Evolutionary conservation across 2,329 filamentous ascomycete species (phyloP).

Genomic region (Alternaria longipes): DNA sequence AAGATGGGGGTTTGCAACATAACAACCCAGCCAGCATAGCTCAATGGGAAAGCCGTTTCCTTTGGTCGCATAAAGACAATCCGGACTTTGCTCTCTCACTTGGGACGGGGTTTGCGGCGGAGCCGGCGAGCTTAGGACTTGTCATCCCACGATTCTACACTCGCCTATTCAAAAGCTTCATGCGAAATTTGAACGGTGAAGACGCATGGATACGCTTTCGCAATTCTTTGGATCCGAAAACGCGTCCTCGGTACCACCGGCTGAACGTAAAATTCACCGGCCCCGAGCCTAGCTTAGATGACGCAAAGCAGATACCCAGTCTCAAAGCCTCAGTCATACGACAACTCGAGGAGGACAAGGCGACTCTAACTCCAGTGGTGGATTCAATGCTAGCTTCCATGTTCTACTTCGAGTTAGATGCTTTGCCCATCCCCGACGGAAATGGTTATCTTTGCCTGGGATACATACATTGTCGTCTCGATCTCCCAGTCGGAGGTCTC

Average conservation of each 20-base stretch:
- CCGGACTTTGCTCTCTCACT: slow-evolving; percentile 3
- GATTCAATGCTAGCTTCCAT: slow-evolving; percentile 3
- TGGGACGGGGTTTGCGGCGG: not conserved
- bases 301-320: not conserved
- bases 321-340: not conserved
- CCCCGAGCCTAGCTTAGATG: not conserved
- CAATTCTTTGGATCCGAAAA: not conserved
- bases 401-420: slow-evolving; percentile 1
- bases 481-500: not conserved
- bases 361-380: not conserved
- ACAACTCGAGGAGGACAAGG: not conserved
- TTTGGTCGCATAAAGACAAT: not conserved
- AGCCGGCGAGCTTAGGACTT: not conserved
- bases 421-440: not conserved
- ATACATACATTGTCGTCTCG: not conserved
- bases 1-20: slow-evolving; percentile 4
- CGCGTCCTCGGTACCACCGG: not conserved
- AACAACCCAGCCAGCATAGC: slow-evolving; percentile 7
- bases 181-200: not conserved
- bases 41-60: not conserved
- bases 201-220: not conserved
- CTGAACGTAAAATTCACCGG: not conserved
- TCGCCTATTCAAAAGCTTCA: not conserved
- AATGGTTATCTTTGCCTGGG: not conserved
- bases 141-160: not conserved